Conservation (phyloP, 2,329 filamentous ascomycete genomes). For the Colletotrichum sojae region DNA sequence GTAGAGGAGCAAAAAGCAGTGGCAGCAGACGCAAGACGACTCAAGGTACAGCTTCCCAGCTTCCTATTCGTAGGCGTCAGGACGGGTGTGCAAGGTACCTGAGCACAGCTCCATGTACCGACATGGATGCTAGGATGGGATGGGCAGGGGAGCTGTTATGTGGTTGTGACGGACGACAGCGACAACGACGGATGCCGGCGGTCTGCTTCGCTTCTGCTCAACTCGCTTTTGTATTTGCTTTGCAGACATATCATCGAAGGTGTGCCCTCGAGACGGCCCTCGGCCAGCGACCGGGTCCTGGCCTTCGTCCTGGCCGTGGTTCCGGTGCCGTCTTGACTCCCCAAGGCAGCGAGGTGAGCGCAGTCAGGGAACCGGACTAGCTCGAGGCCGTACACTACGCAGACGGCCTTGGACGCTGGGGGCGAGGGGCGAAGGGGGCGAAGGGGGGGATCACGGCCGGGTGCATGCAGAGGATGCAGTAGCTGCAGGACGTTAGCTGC, state of each 20-base stretch:
- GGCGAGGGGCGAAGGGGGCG: constrained; percentile 7
- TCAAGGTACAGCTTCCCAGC: background rate
- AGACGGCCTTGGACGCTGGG: constrained; percentile 10
- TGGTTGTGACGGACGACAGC: constrained; percentile 5
- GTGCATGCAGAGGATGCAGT: constrained; percentile 36
- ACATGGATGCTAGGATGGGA: constrained; percentile 29
- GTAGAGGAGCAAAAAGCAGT: constrained; percentile 27
- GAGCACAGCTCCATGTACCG: constrained; percentile 30
- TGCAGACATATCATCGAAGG: constrained; percentile 13
- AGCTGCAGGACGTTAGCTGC: constrained; percentile 34
- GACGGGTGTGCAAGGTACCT: constrained; percentile 40
- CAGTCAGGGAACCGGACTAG: too few relatives aligned
- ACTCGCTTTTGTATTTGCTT: constrained; percentile 15
- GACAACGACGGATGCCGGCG: constrained; percentile 19
- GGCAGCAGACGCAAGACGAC: constrained; percentile 15
- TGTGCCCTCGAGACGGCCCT: constrained; percentile 20
- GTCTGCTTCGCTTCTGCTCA: constrained; percentile 22
- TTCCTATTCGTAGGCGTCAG: constrained; percentile 20
- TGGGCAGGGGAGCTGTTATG: background rate
- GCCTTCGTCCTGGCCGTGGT: constrained; percentile 1
- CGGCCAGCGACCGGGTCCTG: constrained; percentile 22
- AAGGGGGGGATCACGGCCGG: constrained; percentile 27
- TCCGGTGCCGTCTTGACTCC: constrained; percentile 1
- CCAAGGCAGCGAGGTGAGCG: too few relatives aligned
- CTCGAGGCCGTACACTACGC: too few relatives aligned